Percentiles rank a stretch among this genome's conserved stretches.
phyloP scores from a whole-genome alignment of 2,329 filamentous ascomycete genomes.

The Clonostachys solani region DNA sequence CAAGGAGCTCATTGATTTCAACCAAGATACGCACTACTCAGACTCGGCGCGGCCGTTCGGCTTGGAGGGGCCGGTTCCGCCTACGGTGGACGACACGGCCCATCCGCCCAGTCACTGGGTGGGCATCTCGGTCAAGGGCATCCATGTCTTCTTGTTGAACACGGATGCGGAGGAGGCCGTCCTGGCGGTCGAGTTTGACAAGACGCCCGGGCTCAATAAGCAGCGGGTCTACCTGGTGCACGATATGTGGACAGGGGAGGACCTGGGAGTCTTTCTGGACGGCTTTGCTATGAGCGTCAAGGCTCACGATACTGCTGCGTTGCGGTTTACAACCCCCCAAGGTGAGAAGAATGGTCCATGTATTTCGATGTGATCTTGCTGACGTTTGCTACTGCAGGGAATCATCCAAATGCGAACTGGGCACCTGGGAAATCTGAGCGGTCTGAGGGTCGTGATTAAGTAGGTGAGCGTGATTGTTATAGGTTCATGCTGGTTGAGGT shows the following conservation, averaged over 20 bases:
- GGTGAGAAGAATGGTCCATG: background rate
- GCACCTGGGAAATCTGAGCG: background rate
- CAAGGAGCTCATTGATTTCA: conserved; percentile 27
- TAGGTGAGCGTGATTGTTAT: no score
- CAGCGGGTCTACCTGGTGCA: conserved; percentile 25
- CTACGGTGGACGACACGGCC: conserved; percentile 37
- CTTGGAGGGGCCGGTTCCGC: conserved; percentile 39
- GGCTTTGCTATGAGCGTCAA: conserved; percentile 16
- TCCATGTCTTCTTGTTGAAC: conserved; percentile 39
- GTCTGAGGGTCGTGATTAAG: background rate
- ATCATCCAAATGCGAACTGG: no score
- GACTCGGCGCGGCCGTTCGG: conserved; percentile 34
- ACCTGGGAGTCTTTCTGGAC: conserved; percentile 23
- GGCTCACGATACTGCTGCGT: conserved; percentile 24
- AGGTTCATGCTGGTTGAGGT: no score
- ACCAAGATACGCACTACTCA: conserved; percentile 36
- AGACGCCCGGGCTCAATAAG: conserved; percentile 30
- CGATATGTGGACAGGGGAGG: conserved; percentile 38
- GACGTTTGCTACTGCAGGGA: no score
- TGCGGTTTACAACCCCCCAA: conserved; percentile 4
- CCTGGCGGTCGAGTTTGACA: conserved; percentile 28
- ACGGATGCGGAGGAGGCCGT: conserved; percentile 18
- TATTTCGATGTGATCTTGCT: no score
- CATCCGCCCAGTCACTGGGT: conserved; percentile 44
- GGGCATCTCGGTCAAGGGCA: conserved; percentile 30